Conservation (phyloP, 1,284 basidiomycete genomes). For the Ustilago xerochloae region DNA sequence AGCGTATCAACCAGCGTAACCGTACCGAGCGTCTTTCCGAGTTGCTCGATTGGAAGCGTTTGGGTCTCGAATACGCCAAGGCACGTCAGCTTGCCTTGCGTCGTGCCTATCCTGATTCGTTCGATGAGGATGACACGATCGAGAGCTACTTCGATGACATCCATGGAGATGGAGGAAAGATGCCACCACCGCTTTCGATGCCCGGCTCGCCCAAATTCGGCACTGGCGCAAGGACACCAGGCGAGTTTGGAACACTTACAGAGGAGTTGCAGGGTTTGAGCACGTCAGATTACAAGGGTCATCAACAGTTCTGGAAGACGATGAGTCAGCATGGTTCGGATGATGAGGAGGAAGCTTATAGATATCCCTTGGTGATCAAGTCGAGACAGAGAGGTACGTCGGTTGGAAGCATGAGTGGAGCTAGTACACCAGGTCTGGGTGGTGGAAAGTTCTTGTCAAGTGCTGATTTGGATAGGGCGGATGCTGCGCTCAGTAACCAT, state of each 20-base stretch:
- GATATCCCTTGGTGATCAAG: constrained; percentile 62
- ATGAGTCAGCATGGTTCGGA: constrained; percentile 59
- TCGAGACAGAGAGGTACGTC: constrained; percentile 50
- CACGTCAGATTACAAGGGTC: constrained; percentile 61
- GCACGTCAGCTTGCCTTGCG: constrained; percentile 90
- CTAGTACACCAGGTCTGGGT: constrained; percentile 59
- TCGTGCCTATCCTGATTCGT: constrained; percentile 93
- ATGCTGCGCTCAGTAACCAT: constrained; percentile 58
- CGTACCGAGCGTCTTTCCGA: constrained; percentile 83
- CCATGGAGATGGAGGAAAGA: constrained; percentile 72
- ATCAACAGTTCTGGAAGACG: constrained; percentile 60
- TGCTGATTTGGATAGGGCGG: constrained; percentile 56
- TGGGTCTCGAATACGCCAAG: constrained; percentile 97
- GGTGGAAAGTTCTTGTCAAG: constrained; percentile 57
- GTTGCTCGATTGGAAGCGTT: constrained; percentile 95
- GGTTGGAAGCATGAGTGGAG: constrained; percentile 61
- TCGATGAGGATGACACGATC: constrained; percentile 75
- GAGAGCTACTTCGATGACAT: constrained; percentile 73
- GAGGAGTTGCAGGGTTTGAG: constrained; percentile 62
- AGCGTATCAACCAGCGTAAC: constrained; percentile 98
- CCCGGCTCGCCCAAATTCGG: constrained; percentile 81
- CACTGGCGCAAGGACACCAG: constrained; percentile 55
- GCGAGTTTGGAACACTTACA: constrained; percentile 61
- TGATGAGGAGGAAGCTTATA: constrained; percentile 59
- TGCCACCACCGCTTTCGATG: constrained; percentile 77